phyloP scores from a whole-genome alignment of 2,329 filamentous ascomycete species.

The Colletotrichum liriopes region DNA sequence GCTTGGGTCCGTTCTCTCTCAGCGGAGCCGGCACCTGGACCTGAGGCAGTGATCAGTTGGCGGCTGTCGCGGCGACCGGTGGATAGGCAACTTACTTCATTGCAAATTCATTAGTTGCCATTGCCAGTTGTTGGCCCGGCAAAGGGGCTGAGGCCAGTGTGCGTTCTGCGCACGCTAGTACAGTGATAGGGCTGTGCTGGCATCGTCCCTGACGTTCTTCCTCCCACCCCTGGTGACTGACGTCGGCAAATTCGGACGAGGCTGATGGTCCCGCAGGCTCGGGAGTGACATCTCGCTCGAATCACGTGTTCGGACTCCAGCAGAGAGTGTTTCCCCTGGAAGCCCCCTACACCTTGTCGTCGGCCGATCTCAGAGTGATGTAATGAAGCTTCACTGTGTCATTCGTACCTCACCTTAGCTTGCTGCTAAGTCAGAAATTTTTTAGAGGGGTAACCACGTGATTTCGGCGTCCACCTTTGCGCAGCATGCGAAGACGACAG shows the following conservation, averaged over 20 bases:
- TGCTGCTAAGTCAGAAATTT: slow-evolving; percentile 26
- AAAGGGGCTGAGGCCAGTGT: slow-evolving; percentile 11
- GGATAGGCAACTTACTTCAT: neutral
- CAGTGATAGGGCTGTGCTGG: slow-evolving; percentile 20
- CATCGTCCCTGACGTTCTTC: slow-evolving; percentile 9
- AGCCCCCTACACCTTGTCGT: neutral
- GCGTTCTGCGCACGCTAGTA: slow-evolving; percentile 6
- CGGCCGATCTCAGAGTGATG: slow-evolving; percentile 27
- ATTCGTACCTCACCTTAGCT: slow-evolving; percentile 26
- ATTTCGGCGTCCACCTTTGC: neutral
- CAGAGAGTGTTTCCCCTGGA: neutral
- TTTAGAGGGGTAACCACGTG: slow-evolving; percentile 38
- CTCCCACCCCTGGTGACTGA: neutral
- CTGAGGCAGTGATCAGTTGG: slow-evolving; percentile 20
- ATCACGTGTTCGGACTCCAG: slow-evolving; percentile 10
- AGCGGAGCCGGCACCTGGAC: slow-evolving; percentile 18
- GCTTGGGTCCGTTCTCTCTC: slow-evolving; percentile 15
- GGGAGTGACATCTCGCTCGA: neutral
- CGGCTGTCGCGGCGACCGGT: slow-evolving; percentile 18
- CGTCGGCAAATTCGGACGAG: slow-evolving; percentile 23
- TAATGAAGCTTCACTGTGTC: slow-evolving; percentile 24
- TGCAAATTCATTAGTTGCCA: neutral
- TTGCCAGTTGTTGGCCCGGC: neutral
- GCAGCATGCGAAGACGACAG: neutral
- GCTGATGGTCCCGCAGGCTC: slow-evolving; percentile 21